phyloP scores from a whole-genome alignment of 352 stramenopile species.

The Globisporangium polare region DNA sequence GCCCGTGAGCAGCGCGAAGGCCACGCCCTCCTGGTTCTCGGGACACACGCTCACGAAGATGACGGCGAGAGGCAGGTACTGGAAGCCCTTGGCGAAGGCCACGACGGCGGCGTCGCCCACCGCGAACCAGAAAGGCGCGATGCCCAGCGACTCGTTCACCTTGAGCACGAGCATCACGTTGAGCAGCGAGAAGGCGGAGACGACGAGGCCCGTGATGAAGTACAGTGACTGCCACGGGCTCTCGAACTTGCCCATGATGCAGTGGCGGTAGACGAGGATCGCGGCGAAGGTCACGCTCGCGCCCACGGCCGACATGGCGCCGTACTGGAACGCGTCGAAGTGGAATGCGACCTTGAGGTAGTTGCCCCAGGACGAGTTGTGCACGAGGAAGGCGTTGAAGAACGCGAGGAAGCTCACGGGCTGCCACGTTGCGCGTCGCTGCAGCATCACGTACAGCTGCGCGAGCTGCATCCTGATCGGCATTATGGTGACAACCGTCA shows the following conservation, averaged over 20 bases:
- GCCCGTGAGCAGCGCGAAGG: constrained; percentile 75
- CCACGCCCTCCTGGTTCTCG: constrained; percentile 66
- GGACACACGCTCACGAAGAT: constrained; percentile 79
- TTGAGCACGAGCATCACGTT: constrained; percentile 67
- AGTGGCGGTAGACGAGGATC: constrained; percentile 50
- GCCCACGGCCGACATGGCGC: constrained; percentile 58
- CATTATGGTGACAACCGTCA: constrained; percentile 10
- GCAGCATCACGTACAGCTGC: constrained; percentile 58
- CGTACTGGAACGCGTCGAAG: constrained; percentile 80
- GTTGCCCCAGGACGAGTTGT: constrained; percentile 81
- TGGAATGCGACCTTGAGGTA: constrained; percentile 66
- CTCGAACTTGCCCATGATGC: constrained; percentile 36
- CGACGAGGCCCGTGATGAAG: constrained; percentile 49
- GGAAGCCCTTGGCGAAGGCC: constrained; percentile 70
- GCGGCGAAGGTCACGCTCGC: constrained; percentile 62
- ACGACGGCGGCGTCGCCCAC: constrained; percentile 62
- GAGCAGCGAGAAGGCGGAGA: constrained; percentile 60
- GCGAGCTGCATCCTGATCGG: constrained; percentile 32
- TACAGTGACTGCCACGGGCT: constrained; percentile 66
- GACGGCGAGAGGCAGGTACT: constrained; percentile 72
- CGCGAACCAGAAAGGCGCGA: constrained; percentile 75
- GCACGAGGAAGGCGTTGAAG: constrained; percentile 56
- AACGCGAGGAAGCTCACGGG: constrained; percentile 66
- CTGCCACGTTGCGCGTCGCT: constrained; percentile 71
- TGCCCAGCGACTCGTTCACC: constrained; percentile 54